Base-by-base conservation (phyloP, 768 basidiomycete species). In the Termitomyces sp. region DNA sequence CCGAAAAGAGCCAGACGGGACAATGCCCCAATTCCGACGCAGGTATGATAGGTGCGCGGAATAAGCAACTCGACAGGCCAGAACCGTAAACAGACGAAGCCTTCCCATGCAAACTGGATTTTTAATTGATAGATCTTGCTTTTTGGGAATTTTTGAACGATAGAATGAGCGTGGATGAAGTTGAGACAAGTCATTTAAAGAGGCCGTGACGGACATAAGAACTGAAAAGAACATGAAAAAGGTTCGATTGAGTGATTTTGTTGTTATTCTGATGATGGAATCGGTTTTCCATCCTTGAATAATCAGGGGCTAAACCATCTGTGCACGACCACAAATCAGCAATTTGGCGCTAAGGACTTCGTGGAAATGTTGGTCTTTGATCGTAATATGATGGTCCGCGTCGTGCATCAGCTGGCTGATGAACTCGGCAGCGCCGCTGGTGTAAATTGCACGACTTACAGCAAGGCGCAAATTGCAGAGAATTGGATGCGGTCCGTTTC, bases 401-500 rank as follows among this genome's bases (percentile, higher is more conserved):
- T 62, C 61, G 4, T 56, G 44, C 57, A 62, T 62, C 32, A 62
- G 49, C 18, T 57, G 52, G 22, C 22, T 40, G 28, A 62, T 62
- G 36, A 62, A 59, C 4, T 55, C 35, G 4, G 55, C 61, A 13
- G 58, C 58, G 20, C 58, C 58, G 22, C 58, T 62, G 20, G 50
- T 57, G 26, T 57, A 42, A 43, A 69, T 43, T n/a, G 63, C 62
- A 18, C 65, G 65, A 28, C 63, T 62, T 48, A 67, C 57, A 24
- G 65, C 66, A 44, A 68, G 66, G 33, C 54, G 63, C 28, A 65
- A 36, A 28, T 69, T 66, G 43, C 65, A 67, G 33, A 67, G 64
- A 12, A 65, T 22, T 13, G 65, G 65, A 40, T 58, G 51, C 3
- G 64, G 67, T 35, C 64, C 65, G 18, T 33, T 50, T 45, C 62